Conservation (phyloP, 306 rosid species). For the Cucurbita argyrosperma region DNA sequence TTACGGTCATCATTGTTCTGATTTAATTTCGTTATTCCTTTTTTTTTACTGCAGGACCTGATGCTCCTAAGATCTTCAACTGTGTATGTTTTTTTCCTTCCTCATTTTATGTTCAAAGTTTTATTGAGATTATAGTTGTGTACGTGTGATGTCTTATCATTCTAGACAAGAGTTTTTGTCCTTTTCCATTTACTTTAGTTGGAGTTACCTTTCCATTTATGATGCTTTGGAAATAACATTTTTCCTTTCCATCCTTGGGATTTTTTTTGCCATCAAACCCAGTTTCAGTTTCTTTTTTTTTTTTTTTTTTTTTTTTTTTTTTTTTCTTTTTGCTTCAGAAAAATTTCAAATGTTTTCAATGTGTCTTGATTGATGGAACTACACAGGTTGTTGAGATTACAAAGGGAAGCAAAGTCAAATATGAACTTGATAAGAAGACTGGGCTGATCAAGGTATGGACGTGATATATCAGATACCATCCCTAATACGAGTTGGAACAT, state of each 20-base stretch:
- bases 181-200: background rate
- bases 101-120: background rate
- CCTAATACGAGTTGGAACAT: background rate
- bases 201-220: background rate
- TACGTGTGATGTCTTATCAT: background rate
- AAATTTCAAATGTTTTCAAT: background rate
- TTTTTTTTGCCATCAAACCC: background rate
- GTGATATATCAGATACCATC: background rate
- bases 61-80: slow-evolving; percentile 63
- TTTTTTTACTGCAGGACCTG: slow-evolving; percentile 47
- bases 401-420: slow-evolving; percentile 93
- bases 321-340: background rate
- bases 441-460: slow-evolving; percentile 71
- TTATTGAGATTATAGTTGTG: background rate
- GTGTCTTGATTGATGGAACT: slow-evolving; percentile 18
- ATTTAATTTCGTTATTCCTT: background rate
- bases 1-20: background rate
- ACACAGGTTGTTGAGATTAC: slow-evolving; percentile 82
- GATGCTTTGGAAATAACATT: background rate
- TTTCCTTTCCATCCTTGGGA: background rate
- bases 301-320: background rate
- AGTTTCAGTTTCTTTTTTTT: background rate
- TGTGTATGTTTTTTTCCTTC: slow-evolving; percentile 33
- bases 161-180: background rate
- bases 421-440: slow-evolving; percentile 96